phyloP scores from a whole-genome alignment of 148 eudicot genomes.

The Diospyros kaki region DNA sequence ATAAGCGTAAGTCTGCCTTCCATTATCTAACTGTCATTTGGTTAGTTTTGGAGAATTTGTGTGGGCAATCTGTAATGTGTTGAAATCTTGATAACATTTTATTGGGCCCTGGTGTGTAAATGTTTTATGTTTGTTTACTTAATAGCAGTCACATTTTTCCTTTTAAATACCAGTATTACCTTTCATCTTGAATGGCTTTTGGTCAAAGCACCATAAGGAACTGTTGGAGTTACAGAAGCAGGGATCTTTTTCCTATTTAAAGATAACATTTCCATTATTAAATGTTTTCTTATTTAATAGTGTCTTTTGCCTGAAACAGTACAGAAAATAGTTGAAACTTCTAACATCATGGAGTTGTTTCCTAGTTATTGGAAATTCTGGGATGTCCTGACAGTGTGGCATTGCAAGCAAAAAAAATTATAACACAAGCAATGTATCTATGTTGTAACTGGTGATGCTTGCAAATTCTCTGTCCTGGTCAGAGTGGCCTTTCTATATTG shows the following conservation, averaged over 20 bases:
- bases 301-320: too few species aligned
- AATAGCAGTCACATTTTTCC: too few species aligned
- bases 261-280: neutral
- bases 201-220: neutral
- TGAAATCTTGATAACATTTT: neutral
- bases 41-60: constrained; percentile 4
- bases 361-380: neutral
- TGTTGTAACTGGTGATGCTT: too few species aligned
- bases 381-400: too few species aligned
- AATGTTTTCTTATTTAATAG: neutral
- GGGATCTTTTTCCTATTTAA: neutral
- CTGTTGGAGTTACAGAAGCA: neutral
- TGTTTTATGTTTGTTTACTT: too few species aligned
- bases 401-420: too few species aligned
- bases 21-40: constrained; percentile 7
- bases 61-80: neutral
- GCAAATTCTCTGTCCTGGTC: too few species aligned
- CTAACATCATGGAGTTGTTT: neutral
- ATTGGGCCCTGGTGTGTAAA: neutral
- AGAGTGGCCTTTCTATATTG: too few species aligned
- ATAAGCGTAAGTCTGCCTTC: constrained; percentile 70
- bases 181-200: too few species aligned
- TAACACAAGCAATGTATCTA: too few species aligned
- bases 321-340: neutral
- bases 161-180: too few species aligned